A percentile compares a stretch with the other conserved stretches of the same genome.
phyloP scores from a whole-genome alignment of 306 rosid genomes.

The Cotoneaster glaucophyllus region DNA sequence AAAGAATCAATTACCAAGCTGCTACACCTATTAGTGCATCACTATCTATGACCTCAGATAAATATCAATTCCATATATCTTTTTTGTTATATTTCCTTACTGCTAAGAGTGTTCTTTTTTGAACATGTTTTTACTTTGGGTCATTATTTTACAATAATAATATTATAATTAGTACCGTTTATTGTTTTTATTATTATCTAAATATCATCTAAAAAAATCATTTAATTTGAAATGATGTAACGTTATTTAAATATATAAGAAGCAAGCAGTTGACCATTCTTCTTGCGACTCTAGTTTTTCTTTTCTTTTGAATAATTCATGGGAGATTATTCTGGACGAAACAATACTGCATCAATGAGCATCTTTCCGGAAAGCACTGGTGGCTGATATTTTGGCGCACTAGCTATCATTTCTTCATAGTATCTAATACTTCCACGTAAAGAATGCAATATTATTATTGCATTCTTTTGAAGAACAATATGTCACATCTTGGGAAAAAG shows the following conservation, averaged over 20 bases:
- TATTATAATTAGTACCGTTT: no score
- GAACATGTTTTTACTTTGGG: no score
- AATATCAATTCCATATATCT: not conserved
- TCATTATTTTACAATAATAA: no score
- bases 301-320: not conserved
- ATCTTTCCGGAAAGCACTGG: constrained; percentile 17
- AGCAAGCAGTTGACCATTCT: not conserved
- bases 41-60: constrained; percentile 1
- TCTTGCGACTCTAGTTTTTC: not conserved
- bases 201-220: no score
- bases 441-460: not conserved
- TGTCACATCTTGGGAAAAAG: constrained; percentile 35
- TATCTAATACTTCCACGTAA: constrained; percentile 28
- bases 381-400: not conserved
- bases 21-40: constrained; percentile 4
- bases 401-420: constrained; percentile 17
- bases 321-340: not conserved
- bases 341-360: constrained; percentile 4
- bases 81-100: not conserved
- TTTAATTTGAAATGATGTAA: no score
- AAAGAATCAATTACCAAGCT: constrained; percentile 10
- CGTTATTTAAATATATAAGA: no score
- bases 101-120: not conserved
- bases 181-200: no score
- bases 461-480: constrained; percentile 27